Evolutionary conservation across 2,329 filamentous ascomycete species (phyloP).

Genomic region (Epichloe uncinata): DNA sequence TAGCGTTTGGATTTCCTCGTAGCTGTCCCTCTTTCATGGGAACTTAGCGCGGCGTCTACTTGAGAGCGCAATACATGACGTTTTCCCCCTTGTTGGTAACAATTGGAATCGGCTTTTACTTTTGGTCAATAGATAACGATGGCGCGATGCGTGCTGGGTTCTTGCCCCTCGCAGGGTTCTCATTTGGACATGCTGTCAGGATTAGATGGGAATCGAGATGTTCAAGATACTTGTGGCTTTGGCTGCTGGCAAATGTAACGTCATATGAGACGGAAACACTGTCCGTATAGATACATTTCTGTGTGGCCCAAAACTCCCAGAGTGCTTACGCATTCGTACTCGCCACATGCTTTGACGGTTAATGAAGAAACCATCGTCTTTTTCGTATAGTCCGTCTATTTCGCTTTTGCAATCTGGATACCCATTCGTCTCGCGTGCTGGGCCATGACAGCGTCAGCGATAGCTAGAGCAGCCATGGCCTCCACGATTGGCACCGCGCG

Average conservation of each 20-base stretch:
- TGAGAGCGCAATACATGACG: neutral
- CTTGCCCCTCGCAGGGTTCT: too few relatives aligned
- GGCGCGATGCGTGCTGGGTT: too few relatives aligned
- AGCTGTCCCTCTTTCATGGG: neutral
- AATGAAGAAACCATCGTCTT: neutral
- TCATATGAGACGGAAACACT: neutral
- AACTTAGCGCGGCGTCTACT: neutral
- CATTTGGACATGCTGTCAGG: too few relatives aligned
- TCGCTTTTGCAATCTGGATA: slow-evolving; percentile 9
- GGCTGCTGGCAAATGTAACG: neutral
- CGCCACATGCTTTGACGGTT: too few relatives aligned
- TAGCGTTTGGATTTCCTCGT: neutral
- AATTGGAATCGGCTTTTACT: neutral
- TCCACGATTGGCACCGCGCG: slow-evolving; percentile 81
- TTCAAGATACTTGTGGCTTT: too few relatives aligned
- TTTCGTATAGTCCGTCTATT: neutral
- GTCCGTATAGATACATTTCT: neutral
- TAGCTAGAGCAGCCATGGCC: slow-evolving; percentile 75
- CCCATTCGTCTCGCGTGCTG: slow-evolving; percentile 52
- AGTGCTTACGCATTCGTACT: neutral
- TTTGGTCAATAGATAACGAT: neutral
- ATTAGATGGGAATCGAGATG: too few relatives aligned
- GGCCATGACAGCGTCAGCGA: slow-evolving; percentile 77
- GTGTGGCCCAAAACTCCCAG: neutral
- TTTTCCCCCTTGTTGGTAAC: neutral